Conservation (phyloP, 495 filamentous ascomycete species). For the Penicillium desertorum region DNA sequence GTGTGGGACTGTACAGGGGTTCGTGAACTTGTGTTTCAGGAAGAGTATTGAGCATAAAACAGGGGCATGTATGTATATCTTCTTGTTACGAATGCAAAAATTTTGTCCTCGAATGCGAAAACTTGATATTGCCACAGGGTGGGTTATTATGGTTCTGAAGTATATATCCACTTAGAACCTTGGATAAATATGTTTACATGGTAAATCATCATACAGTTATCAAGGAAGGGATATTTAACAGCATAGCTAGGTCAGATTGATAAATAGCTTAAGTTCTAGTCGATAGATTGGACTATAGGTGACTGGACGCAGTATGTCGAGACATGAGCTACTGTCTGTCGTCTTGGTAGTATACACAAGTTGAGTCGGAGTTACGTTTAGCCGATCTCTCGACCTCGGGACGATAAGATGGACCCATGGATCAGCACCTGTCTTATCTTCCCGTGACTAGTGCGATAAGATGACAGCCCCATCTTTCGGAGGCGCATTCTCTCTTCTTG, state of each 20-base stretch:
- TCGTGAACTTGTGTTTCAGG: too few relatives aligned
- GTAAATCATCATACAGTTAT: too few relatives aligned
- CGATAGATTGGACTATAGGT: too few relatives aligned
- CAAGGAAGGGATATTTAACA: too few relatives aligned
- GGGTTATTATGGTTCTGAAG: too few relatives aligned
- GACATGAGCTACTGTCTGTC: too few relatives aligned
- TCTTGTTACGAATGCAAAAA: neutral
- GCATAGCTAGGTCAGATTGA: too few relatives aligned
- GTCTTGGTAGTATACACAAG: neutral
- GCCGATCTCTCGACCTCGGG: neutral
- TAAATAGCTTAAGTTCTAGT: too few relatives aligned
- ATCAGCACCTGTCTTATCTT: neutral
- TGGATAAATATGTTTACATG: too few relatives aligned
- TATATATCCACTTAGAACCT: too few relatives aligned
- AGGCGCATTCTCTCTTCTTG: neutral
- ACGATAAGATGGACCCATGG: neutral
- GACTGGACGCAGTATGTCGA: too few relatives aligned
- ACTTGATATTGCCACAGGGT: neutral
- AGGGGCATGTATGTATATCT: neutral
- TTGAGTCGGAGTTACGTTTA: neutral
- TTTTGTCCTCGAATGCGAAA: neutral
- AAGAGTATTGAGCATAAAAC: neutral
- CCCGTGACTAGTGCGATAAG: constrained; percentile 6
- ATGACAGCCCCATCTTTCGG: neutral
- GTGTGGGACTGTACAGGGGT: too few relatives aligned